phyloP scores from a whole-genome alignment of 495 filamentous ascomycete species.

The Xanthoparmelia taractica region DNA sequence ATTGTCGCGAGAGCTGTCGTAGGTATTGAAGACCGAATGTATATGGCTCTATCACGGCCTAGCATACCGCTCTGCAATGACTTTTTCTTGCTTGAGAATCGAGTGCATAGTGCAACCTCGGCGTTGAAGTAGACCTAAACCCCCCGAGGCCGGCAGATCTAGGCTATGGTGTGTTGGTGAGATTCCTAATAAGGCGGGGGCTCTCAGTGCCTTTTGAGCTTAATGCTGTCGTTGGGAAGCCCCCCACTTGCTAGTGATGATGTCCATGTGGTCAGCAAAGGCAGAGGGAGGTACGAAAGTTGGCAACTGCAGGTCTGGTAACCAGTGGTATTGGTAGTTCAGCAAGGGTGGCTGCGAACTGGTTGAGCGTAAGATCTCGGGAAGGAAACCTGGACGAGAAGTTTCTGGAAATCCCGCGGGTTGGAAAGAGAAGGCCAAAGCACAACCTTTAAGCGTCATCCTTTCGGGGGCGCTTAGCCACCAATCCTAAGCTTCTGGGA shows the following conservation, averaged over 20 bases:
- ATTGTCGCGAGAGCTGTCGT: not conserved
- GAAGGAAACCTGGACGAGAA: not conserved
- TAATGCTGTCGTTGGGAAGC: not conserved
- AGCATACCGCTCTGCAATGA: not conserved
- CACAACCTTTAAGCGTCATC: not conserved
- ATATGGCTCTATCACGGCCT: not conserved
- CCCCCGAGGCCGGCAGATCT: not conserved
- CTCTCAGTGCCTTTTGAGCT: not conserved
- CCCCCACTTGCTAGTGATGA: not conserved
- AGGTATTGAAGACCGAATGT: not conserved
- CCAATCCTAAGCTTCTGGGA: not conserved
- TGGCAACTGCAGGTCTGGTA: not conserved
- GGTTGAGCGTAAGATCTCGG: not conserved
- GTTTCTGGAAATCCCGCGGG: not conserved
- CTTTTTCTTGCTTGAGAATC: not conserved
- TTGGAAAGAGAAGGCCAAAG: not conserved
- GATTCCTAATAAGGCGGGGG: not conserved
- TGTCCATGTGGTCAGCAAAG: not conserved
- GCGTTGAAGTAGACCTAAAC: not conserved
- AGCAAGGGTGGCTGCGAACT: not conserved
- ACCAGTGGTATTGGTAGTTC: not conserved
- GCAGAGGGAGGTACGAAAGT: not conserved
- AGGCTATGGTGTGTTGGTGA: not conserved
- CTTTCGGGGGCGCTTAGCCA: not conserved
- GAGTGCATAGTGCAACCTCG: not conserved